These are phyloP conservation scores for Sphaerulina vaccinii DNA, from an alignment of 2,329 filamentous ascomycete genomes.

Conservation along the genomic window DNA sequence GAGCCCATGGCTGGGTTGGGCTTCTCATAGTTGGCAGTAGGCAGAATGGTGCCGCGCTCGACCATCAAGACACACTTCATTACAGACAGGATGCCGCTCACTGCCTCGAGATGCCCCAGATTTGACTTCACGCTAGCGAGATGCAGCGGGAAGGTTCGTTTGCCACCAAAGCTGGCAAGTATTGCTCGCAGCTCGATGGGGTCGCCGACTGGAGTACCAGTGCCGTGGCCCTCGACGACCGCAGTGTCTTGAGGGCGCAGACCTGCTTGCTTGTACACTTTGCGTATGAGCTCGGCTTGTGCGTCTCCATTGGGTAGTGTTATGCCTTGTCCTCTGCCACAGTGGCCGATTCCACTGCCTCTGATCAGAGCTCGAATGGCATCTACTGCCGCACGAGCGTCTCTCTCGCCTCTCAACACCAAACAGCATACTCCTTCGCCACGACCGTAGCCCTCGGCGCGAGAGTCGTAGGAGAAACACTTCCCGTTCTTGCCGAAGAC, in stretches of 20 bases:
- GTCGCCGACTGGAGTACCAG: slow-evolving; percentile 29
- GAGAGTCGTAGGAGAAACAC: slow-evolving; percentile 32
- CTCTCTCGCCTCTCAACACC: slow-evolving; percentile 48
- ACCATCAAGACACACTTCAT: slow-evolving; percentile 36
- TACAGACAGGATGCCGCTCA: slow-evolving; percentile 51
- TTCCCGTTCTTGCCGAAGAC: slow-evolving; percentile 4
- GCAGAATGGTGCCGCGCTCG: slow-evolving; percentile 3
- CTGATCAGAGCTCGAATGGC: slow-evolving; percentile 42
- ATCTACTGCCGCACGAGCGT: slow-evolving; percentile 49
- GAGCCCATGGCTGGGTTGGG: slow-evolving; percentile 30
- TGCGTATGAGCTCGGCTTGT: slow-evolving; percentile 1
- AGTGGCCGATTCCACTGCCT: slow-evolving; percentile 33
- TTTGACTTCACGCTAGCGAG: slow-evolving; percentile 37
- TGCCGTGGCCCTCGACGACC: slow-evolving; percentile 33
- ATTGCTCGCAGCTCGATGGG: slow-evolving; percentile 14
- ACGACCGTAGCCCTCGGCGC: slow-evolving; percentile 52
- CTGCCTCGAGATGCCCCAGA: slow-evolving; percentile 51
- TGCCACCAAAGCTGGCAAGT: neutral
- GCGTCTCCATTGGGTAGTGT: slow-evolving; percentile 31
- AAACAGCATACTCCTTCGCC: slow-evolving; percentile 53
- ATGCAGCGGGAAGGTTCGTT: slow-evolving; percentile 13
- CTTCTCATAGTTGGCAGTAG: slow-evolving; percentile 26
- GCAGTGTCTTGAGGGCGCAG: slow-evolving; percentile 15
- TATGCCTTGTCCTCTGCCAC: slow-evolving; percentile 36
- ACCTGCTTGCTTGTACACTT: neutral